Percentiles rank a stretch among this genome's conserved stretches.
Conservation (phyloP, 495 filamentous ascomycete species). For the Talaromyces trachyspermus region DNA sequence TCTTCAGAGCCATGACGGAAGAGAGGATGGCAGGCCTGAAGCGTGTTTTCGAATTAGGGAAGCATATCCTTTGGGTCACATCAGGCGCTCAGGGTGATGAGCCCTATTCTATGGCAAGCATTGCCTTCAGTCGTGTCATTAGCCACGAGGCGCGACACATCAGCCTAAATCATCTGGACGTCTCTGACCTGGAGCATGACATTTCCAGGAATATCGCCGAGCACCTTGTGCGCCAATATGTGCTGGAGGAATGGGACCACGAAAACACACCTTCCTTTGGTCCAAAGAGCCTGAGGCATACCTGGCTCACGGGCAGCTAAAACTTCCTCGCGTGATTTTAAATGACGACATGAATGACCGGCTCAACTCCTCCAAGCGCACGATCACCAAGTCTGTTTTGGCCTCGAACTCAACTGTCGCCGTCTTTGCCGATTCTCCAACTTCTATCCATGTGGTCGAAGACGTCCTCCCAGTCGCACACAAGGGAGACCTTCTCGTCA, state of each 20-base stretch:
- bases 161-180: neutral
- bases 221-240: too few relatives aligned
- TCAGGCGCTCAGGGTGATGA: neutral
- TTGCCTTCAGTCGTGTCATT: neutral
- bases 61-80: constrained; percentile 2
- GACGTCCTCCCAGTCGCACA: too few relatives aligned
- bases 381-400: neutral
- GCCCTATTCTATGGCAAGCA: neutral
- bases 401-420: neutral
- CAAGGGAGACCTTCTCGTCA: too few relatives aligned
- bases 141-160: neutral
- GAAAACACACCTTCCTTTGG: too few relatives aligned
- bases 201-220: neutral
- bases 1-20: too few relatives aligned
- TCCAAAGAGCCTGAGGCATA: neutral
- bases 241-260: too few relatives aligned
- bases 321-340: neutral
- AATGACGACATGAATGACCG: neutral
- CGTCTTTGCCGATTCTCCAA: too few relatives aligned
- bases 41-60: too few relatives aligned
- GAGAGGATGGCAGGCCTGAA: too few relatives aligned
- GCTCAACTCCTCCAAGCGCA: neutral
- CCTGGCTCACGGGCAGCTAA: neutral
- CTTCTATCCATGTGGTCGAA: neutral
- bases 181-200: neutral